Conservation (phyloP, 2,329 filamentous ascomycete genomes). For the Claviceps sp. region DNA sequence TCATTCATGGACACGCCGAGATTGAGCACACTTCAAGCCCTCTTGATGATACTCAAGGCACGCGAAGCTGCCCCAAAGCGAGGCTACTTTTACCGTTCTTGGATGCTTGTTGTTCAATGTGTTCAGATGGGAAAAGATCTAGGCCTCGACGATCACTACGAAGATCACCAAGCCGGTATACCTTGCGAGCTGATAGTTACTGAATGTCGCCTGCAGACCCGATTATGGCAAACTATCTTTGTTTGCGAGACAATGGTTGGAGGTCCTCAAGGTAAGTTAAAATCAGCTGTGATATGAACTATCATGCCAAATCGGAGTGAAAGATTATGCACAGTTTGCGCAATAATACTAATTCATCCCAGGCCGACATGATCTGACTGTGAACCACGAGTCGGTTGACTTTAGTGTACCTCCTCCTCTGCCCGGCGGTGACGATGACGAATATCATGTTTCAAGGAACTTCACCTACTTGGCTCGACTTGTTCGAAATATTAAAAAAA, state of each 20-base stretch:
- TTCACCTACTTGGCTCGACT: slow-evolving; percentile 71
- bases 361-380: slow-evolving; percentile 68
- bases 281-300: not conserved
- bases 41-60: slow-evolving; percentile 79
- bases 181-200: slow-evolving; percentile 53
- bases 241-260: slow-evolving; percentile 86
- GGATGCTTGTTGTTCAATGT: slow-evolving; percentile 89
- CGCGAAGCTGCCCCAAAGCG: slow-evolving; percentile 83
- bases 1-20: slow-evolving; percentile 88
- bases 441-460: slow-evolving; percentile 67
- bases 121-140: slow-evolving; percentile 89
- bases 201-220: slow-evolving; percentile 73
- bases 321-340: not conserved
- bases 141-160: slow-evolving; percentile 74
- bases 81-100: slow-evolving; percentile 93
- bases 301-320: not conserved
- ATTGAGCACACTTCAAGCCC: slow-evolving; percentile 80
- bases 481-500: slow-evolving; percentile 63
- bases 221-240: slow-evolving; percentile 83
- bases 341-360: slow-evolving; percentile 7
- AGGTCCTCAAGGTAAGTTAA: slow-evolving; percentile 63
- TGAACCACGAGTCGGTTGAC: slow-evolving; percentile 64
- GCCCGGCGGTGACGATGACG: slow-evolving; percentile 57
- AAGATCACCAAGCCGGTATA: slow-evolving; percentile 59
- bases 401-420: slow-evolving; percentile 51